Evolutionary conservation across 306 rosid species (phyloP).

Genomic region (Arachis stenosperma): DNA sequence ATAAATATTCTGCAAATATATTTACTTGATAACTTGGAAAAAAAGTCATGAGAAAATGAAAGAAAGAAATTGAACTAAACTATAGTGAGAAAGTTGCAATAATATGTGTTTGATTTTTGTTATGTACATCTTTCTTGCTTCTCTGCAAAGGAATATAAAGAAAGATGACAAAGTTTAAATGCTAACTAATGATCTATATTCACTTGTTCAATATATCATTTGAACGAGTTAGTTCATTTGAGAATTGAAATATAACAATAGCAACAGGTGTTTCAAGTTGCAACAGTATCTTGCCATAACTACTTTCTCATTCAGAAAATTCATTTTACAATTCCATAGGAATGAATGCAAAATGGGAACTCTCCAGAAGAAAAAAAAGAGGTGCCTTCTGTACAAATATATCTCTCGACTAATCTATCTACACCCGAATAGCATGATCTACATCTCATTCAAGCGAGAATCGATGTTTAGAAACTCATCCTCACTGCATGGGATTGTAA

Average conservation of each 20-base stretch:
- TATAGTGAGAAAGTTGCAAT: no score
- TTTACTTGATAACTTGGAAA: no score
- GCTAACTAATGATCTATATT: neutral
- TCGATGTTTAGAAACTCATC: neutral
- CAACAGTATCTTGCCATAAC: neutral
- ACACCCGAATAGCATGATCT: neutral
- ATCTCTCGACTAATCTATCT: neutral
- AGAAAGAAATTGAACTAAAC: no score
- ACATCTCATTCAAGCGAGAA: slow-evolving; percentile 5
- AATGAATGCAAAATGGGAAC: neutral
- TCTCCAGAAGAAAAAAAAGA: neutral
- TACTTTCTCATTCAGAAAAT: slow-evolving; percentile 3
- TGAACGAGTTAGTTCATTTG: neutral
- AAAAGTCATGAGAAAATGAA: no score
- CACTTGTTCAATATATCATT: neutral
- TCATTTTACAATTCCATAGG: neutral
- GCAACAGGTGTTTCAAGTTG: neutral
- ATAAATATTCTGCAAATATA: no score
- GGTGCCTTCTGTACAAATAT: neutral
- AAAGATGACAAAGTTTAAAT: no score
- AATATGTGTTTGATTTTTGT: no score
- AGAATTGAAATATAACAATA: neutral
- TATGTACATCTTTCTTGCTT: no score
- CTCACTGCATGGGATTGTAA: slow-evolving; percentile 30
- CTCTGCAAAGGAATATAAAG: no score